phyloP scores from a whole-genome alignment of 2,329 filamentous ascomycete species.

The Fusarium dimerum region DNA sequence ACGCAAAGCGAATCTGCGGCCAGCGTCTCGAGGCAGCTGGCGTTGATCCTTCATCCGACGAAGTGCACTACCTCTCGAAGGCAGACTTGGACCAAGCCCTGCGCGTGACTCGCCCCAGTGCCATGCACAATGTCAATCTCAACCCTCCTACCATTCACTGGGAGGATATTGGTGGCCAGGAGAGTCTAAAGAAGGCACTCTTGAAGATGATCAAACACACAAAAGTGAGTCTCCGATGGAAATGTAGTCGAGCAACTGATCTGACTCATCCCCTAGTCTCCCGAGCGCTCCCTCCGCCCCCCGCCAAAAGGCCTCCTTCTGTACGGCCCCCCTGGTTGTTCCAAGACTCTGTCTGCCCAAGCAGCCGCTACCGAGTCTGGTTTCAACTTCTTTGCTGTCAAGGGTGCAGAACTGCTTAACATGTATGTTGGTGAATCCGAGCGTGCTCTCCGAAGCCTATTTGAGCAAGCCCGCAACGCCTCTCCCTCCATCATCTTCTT shows the following conservation, averaged over 20 bases:
- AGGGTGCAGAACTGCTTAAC: slow-evolving; percentile 88
- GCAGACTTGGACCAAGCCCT: slow-evolving; percentile 67
- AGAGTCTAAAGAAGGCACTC: slow-evolving; percentile 67
- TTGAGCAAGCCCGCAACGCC: slow-evolving; percentile 81
- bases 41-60: slow-evolving; percentile 5
- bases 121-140: slow-evolving; percentile 86
- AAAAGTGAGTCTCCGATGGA: slow-evolving; percentile 29
- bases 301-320: slow-evolving; percentile 82
- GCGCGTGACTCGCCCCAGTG: slow-evolving; percentile 71
- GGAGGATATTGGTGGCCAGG: slow-evolving; percentile 85
- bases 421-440: slow-evolving; percentile 98
- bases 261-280: slow-evolving; percentile 24
- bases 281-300: slow-evolving; percentile 45
- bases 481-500: slow-evolving; percentile 95
- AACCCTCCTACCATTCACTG: slow-evolving; percentile 85
- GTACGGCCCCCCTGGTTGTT: slow-evolving; percentile 91
- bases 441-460: slow-evolving; percentile 79
- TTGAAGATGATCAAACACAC: slow-evolving; percentile 49
- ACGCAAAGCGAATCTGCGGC: slow-evolving; percentile 31
- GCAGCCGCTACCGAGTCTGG: slow-evolving; percentile 88
- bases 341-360: slow-evolving; percentile 90
- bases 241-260: neutral
- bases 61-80: slow-evolving; percentile 34
- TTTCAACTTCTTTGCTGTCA: slow-evolving; percentile 92
- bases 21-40: slow-evolving; percentile 25